phyloP scores from a whole-genome alignment of 225 moss, liverwort and hornwort species.

The Takakia lepidozioides region DNA sequence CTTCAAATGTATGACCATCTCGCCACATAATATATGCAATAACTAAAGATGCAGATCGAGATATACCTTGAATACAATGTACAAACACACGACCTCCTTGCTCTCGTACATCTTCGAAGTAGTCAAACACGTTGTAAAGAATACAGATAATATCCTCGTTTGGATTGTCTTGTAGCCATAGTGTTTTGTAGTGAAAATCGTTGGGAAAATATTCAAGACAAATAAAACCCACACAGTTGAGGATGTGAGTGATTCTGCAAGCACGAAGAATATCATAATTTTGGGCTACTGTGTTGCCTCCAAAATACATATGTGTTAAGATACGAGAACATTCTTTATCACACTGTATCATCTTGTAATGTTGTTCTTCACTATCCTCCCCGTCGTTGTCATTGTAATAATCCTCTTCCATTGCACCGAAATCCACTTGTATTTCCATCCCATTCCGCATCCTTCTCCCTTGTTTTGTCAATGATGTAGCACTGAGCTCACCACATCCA shows the following conservation, averaged over 20 bases:
- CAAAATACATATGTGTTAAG: conserved; percentile 69
- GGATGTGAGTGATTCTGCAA: conserved; percentile 76
- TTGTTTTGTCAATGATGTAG: no score
- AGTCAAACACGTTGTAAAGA: conserved; percentile 84
- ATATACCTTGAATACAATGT: conserved; percentile 89
- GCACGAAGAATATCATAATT: conserved; percentile 56
- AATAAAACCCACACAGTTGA: conserved; percentile 88
- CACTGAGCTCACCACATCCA: conserved; percentile 6
- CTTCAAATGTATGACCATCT: conserved; percentile 62
- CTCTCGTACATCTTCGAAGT: conserved; percentile 71
- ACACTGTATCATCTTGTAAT: conserved; percentile 61
- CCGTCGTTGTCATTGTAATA: no score
- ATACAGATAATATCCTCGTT: conserved; percentile 76
- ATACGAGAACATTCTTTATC: conserved; percentile 73
- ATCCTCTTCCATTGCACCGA: conserved; percentile 59
- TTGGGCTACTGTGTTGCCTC: conserved; percentile 64
- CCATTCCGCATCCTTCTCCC: conserved; percentile 68
- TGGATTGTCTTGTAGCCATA: conserved; percentile 91
- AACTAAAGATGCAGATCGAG: conserved; percentile 75
- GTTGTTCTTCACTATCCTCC: conserved; percentile 28
- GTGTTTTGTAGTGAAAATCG: conserved; percentile 65
- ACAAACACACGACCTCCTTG: conserved; percentile 71
- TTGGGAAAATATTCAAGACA: conserved; percentile 64
- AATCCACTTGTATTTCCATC: conserved; percentile 79
- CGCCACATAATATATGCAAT: conserved; percentile 91